phyloP scores from a whole-genome alignment of 2,329 filamentous ascomycete genomes.

The Hymenoscyphus salicellus region DNA sequence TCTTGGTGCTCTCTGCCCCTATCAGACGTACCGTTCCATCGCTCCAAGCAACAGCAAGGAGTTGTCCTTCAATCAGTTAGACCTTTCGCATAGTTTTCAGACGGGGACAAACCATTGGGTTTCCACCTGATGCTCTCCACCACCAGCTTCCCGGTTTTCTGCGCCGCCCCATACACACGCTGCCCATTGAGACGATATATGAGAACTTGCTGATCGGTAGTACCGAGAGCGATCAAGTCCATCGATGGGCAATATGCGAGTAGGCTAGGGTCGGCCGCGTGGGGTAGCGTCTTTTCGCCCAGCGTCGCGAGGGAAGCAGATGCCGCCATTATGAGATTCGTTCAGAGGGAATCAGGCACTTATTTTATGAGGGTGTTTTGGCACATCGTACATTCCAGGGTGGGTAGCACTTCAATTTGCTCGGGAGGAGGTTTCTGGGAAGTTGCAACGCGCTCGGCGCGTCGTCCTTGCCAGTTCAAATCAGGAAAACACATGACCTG shows the following conservation, averaged over 20 bases:
- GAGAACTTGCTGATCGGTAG: constrained; percentile 64
- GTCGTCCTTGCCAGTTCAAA: constrained; percentile 3
- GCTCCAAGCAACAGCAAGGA: constrained; percentile 79
- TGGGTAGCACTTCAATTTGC: neutral
- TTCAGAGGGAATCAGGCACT: neutral
- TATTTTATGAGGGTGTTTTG: neutral
- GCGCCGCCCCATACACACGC: constrained; percentile 52
- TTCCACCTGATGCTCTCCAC: constrained; percentile 41
- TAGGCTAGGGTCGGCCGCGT: constrained; percentile 53
- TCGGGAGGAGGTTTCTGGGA: neutral
- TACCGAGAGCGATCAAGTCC: constrained; percentile 75
- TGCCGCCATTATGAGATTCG: neutral
- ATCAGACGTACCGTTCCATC: constrained; percentile 76
- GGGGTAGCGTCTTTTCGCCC: constrained; percentile 57
- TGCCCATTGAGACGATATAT: constrained; percentile 80
- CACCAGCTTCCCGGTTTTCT: constrained; percentile 35
- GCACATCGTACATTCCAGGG: neutral
- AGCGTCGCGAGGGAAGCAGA: constrained; percentile 39
- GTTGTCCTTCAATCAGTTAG: constrained; percentile 53
- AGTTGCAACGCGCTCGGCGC: constrained; percentile 3
- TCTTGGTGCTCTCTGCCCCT: constrained; percentile 76
- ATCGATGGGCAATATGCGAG: constrained; percentile 79
- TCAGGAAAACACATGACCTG: constrained; percentile 11
- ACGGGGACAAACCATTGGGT: constrained; percentile 33
- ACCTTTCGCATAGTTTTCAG: neutral